Evolutionary conservation across 2,329 filamentous ascomycete species (phyloP).

Genomic region (Exserohilum turcica): DNA sequence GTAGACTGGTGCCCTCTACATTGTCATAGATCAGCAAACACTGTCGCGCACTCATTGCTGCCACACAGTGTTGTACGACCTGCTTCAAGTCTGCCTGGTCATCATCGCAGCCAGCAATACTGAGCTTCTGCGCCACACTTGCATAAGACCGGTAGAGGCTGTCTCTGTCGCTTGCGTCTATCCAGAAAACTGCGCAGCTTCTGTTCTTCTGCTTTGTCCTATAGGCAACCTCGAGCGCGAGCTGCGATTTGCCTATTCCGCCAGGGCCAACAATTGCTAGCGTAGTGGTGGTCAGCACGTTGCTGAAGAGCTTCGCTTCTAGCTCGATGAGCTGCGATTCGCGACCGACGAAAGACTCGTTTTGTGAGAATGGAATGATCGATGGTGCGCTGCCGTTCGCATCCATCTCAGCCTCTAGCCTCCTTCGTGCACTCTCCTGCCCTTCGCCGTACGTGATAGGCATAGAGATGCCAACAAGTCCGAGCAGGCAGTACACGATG

Average conservation of each 20-base stretch:
- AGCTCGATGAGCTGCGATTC: constrained; percentile 31
- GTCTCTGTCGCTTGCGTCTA: constrained; percentile 48
- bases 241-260: constrained; percentile 29
- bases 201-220: constrained; percentile 42
- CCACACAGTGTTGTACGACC: constrained; percentile 17
- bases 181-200: constrained; percentile 53
- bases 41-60: constrained; percentile 1
- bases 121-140: constrained; percentile 33
- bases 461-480: constrained; percentile 30
- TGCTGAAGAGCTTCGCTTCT: constrained; percentile 31
- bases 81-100: constrained; percentile 4
- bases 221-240: constrained; percentile 48
- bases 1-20: constrained; percentile 30
- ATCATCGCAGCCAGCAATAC: constrained; percentile 25
- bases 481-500: constrained; percentile 31
- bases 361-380: constrained; percentile 35
- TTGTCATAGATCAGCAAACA: constrained; percentile 22
- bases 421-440: constrained; percentile 16
- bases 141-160: constrained; percentile 49
- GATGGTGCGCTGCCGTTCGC: constrained; percentile 17
- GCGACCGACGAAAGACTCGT: constrained; percentile 33
- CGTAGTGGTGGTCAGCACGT: constrained; percentile 14
- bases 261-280: constrained; percentile 22
- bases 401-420: constrained; percentile 21
- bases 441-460: constrained; percentile 26